Percentiles rank a stretch among this genome's conserved stretches.
phyloP scores from a whole-genome alignment of 2,329 filamentous ascomycete species.

The Pezizomycotina sp. region DNA sequence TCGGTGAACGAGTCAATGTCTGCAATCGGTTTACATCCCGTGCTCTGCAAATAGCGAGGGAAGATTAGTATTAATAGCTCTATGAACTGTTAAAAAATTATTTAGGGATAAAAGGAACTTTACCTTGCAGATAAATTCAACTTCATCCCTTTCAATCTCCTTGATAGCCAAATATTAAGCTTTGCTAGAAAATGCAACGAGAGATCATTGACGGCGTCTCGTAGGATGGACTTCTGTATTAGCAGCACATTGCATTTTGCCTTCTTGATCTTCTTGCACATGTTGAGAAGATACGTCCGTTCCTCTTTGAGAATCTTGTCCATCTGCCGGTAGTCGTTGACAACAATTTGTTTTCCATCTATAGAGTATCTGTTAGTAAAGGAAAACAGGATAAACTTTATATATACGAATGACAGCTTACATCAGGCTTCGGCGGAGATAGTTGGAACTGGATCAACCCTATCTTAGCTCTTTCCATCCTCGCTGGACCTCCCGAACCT shows the following conservation, averaged over 20 bases:
- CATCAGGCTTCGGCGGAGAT: constrained; percentile 91
- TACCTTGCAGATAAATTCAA: constrained; percentile 93
- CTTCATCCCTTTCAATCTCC: constrained; percentile 95
- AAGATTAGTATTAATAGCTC: neutral
- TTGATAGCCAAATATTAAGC: constrained; percentile 90
- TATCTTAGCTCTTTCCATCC: constrained; percentile 96
- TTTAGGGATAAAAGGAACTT: constrained; percentile 8
- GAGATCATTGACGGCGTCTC: constrained; percentile 93
- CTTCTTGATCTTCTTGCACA: constrained; percentile 99
- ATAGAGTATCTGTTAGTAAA: constrained; percentile 21
- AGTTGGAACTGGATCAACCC: constrained; percentile 97
- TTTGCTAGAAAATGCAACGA: constrained; percentile 95
- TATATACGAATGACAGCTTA: constrained; percentile 32
- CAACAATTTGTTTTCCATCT: constrained; percentile 99
- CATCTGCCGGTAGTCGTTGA: constrained; percentile 99
- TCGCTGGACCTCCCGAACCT: constrained; percentile 71
- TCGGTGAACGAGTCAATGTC: constrained; percentile 98
- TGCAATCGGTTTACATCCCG: constrained; percentile 95
- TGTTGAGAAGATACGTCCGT: constrained; percentile 90
- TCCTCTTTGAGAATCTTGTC: constrained; percentile 99
- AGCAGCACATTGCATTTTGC: constrained; percentile 97
- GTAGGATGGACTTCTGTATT: constrained; percentile 95
- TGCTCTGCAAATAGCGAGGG: constrained; percentile 51
- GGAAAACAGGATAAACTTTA: neutral
- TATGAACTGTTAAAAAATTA: neutral